Evolutionary conservation across 768 basidiomycete species (phyloP), one percentile per base, ranked within the genome.

Genomic region (Filobasidium wieringae): DNA sequence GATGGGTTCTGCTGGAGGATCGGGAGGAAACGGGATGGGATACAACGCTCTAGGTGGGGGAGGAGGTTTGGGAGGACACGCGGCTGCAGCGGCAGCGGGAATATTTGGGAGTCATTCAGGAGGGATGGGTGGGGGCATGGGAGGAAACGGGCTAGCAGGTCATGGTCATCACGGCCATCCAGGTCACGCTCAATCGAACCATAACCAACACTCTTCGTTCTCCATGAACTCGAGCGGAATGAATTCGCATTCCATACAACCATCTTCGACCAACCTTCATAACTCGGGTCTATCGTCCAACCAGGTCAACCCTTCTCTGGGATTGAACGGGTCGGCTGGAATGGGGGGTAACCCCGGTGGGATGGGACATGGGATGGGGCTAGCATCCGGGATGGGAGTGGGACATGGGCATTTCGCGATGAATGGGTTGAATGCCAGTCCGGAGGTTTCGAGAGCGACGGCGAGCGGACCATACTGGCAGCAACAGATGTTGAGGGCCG

Each of bases 401-500:
- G 36, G 36, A 9, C 11, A n/a, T 27, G 43, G 43, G 7, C 43
- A 47, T 47, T 47, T 47, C 24, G 43, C 22, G n/a, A 47, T 47
- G 43, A 27, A 27, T 12, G 43, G 43, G 43, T 47, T 47, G 43
- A 47, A 47, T 47, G 43, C 43, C 24, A 47, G 43, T 47, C 43
- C 43, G 14, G 43, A 47, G 43, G 43, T 47, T 12, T 47, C 43
- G 43, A 14, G 43, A 47, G 43, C 43, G 3, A 47, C 43, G n/a
- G 43, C 43, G 43, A 47, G 31, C 4, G 51, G 57, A 22, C 51
- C 57, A 1, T 58, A 53, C 22, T 95, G 91, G 91, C 88, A 92
- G 70, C 84, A 91, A 69, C 91, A 95, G 77, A 76, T 95, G 64
- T 78, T 91, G 69, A 88, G 90, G 73, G 91, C 83, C 72, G 89